Percentiles rank a stretch among this genome's conserved stretches.
Conservation (phyloP, 208 protist genomes). For the Herpetomonas samuelpessoai region DNA sequence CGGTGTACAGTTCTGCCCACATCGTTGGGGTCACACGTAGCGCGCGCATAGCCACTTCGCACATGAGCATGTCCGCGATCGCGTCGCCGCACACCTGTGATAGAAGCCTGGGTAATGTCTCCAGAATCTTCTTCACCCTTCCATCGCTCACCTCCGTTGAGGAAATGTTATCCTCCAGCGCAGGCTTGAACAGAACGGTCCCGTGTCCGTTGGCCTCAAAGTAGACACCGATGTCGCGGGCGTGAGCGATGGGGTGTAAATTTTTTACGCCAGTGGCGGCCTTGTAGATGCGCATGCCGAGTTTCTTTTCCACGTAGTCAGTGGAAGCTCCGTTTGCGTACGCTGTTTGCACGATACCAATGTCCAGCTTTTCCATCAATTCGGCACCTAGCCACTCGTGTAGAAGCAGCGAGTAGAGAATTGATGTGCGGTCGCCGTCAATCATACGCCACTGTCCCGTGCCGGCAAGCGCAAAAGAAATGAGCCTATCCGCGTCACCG, state of each 20-base stretch:
- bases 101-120: conserved; percentile 26
- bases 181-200: conserved; percentile 81
- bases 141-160: too few relatives aligned
- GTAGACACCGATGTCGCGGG: conserved; percentile 93
- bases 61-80: conserved; percentile 73
- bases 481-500: conserved; percentile 94
- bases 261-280: conserved; percentile 94
- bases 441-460: conserved; percentile 39
- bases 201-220: conserved; percentile 97
- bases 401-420: conserved; percentile 69
- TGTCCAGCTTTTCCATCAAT: conserved; percentile 31
- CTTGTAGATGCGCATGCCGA: conserved; percentile 51
- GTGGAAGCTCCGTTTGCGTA: conserved; percentile 95
- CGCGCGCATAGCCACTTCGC: conserved; percentile 53
- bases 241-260: conserved; percentile 88
- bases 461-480: conserved; percentile 52
- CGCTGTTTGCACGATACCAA: conserved; percentile 93
- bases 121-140: neutral
- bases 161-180: neutral
- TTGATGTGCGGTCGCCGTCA: conserved; percentile 81
- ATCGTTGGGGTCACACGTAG: conserved; percentile 35
- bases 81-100: conserved; percentile 89
- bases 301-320: conserved; percentile 51
- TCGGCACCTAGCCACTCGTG: conserved; percentile 41
- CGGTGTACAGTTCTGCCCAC: conserved; percentile 59